Conservation (phyloP, 2,329 filamentous ascomycete genomes). For the Phaeoacremonium minimum region DNA sequence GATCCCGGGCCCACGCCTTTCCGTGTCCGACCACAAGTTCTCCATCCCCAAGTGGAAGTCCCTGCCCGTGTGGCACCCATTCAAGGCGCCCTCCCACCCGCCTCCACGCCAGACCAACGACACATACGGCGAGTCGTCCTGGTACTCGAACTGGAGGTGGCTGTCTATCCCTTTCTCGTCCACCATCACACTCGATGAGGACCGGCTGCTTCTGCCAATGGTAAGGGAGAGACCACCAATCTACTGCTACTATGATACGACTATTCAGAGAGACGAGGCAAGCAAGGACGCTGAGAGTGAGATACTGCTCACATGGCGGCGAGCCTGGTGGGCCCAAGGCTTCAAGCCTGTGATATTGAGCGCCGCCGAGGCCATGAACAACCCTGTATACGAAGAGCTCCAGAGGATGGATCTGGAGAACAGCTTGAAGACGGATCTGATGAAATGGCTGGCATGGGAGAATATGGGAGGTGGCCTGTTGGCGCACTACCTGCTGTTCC, state of each 20-base stretch:
- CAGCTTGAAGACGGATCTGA: constrained; percentile 63
- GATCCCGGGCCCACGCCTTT: constrained; percentile 44
- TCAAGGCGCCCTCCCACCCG: constrained; percentile 65
- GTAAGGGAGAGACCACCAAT: constrained; percentile 66
- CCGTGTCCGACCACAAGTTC: constrained; percentile 44
- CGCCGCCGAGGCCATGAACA: constrained; percentile 74
- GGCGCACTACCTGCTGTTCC: constrained; percentile 73
- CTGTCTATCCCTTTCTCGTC: constrained; percentile 79
- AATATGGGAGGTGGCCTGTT: constrained; percentile 83
- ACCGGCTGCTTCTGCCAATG: constrained; percentile 77
- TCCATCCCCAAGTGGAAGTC: constrained; percentile 35
- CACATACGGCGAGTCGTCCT: constrained; percentile 71
- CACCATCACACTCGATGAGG: constrained; percentile 73
- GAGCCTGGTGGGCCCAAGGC: constrained; percentile 93
- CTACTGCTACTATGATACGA: constrained; percentile 87
- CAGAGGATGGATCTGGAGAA: constrained; percentile 56
- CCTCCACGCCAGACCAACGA: constrained; percentile 74
- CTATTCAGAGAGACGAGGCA: constrained; percentile 55
- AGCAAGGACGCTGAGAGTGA: constrained; percentile 70
- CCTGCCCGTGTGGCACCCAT: constrained; percentile 56
- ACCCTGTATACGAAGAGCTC: constrained; percentile 71
- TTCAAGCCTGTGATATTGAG: constrained; percentile 82
- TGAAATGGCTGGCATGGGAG: constrained; percentile 90
- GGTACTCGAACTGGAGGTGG: constrained; percentile 91
- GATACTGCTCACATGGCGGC: constrained; percentile 80